Base-by-base conservation (phyloP, 1,284 basidiomycete species). In the Trichosporon sp. region DNA sequence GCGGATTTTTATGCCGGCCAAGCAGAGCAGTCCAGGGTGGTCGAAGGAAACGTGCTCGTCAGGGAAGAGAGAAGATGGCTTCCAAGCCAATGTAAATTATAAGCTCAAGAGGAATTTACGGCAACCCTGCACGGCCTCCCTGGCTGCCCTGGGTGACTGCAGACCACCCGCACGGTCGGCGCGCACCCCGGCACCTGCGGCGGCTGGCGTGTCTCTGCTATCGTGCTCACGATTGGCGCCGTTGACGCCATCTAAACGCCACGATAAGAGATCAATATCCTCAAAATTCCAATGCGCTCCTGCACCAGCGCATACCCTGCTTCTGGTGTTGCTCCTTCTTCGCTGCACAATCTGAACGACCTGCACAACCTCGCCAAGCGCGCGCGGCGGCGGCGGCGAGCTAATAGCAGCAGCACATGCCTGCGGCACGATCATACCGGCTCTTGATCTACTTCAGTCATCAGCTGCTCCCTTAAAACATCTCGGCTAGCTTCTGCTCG, bases 221-320 rank as follows among this genome's bases (percentile, higher is more conserved):
- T 29, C 8, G 13, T 13, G 46, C 46, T 49, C 46, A 49, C 49
- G 49, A 54, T 54, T 27, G 49, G 25, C 49, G 49, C 27, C 49
- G 49, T 54, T 54, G 49, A 54, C 49, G 49, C 49, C 49, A 54
- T 54, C 49, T 54, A n/a, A 54, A 54, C 49, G 49, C 49, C 49
- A 54, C 49, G 49, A 54, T 54, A 54, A 54, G 49, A 54, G 31
- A 54, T 52, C 46, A 52, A 14, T 19, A 25, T 14, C 46, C 14
- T 27, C 49, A 54, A 54, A 54, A 54, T 54, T 54, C 49, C 16
- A 27, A 25, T n/a, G 25, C 25, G 10, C 10, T 14, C 3, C 25
- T 19, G 46, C 46, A 27, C 10, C 16, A 29, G 10, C 19, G 9
- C 16, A 27, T 27, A 54, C 49, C 25, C 19, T 27, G 25, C 27